Conservation (phyloP, 352 stramenopile species). For the Pythium phragmiticola region DNA sequence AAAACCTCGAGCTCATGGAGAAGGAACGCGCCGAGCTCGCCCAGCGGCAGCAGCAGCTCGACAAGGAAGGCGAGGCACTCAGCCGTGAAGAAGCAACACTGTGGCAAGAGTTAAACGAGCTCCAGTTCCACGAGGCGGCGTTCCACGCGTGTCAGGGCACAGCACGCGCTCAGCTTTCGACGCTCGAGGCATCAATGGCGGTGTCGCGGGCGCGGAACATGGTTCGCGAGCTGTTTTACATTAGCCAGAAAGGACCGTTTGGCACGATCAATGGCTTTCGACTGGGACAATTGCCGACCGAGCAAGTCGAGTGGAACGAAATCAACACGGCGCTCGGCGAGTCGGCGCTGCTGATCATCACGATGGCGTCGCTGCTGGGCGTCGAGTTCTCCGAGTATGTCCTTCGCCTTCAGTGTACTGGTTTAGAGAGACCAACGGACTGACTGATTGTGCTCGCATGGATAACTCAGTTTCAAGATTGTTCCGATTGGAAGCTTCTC, state of each 20-base stretch:
- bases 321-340: constrained; percentile 86
- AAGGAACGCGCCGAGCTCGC: constrained; percentile 54
- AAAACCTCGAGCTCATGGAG: constrained; percentile 72
- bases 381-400: constrained; percentile 71
- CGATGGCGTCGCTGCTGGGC: constrained; percentile 51
- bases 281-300: constrained; percentile 56
- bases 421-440: neutral
- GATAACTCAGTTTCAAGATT: constrained; percentile 67
- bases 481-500: constrained; percentile 85
- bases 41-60: constrained; percentile 46
- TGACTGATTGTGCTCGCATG: neutral
- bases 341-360: constrained; percentile 64
- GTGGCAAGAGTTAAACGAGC: constrained; percentile 57
- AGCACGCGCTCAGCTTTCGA: constrained; percentile 51
- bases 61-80: constrained; percentile 47
- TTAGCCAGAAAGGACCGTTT: constrained; percentile 69
- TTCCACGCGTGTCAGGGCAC: constrained; percentile 61
- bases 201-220: constrained; percentile 58
- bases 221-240: constrained; percentile 74
- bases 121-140: constrained; percentile 45
- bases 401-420: neutral
- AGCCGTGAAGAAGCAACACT: constrained; percentile 50
- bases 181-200: constrained; percentile 46
- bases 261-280: constrained; percentile 86
- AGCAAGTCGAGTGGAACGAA: constrained; percentile 84